These are phyloP conservation scores for Picochlorum sp. DNA, from an alignment of 139 green algal genomes.

Conservation along the genomic window DNA sequence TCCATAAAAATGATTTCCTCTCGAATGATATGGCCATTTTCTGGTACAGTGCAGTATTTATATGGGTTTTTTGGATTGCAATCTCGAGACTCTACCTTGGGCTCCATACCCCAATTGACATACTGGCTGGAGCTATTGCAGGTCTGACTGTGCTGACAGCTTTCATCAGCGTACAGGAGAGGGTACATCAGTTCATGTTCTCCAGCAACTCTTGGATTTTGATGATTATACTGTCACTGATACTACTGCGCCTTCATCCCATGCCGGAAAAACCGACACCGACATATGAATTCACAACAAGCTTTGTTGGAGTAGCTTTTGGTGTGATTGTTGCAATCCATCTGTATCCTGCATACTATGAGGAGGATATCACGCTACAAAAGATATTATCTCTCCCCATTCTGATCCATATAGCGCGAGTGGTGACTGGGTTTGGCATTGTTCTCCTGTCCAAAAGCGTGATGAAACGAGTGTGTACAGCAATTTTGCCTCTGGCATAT, in stretches of 20 bases:
- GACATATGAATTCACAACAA: conserved; percentile 30
- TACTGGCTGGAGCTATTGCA: conserved; percentile 27
- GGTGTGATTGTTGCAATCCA: conserved; percentile 13
- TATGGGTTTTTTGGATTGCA: conserved; percentile 39
- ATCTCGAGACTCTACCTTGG: conserved; percentile 38
- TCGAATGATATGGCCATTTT: conserved; percentile 2
- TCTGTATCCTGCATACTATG: not conserved
- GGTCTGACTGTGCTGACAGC: conserved; percentile 27
- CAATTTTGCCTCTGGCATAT: conserved; percentile 27
- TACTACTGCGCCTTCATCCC: conserved; percentile 40
- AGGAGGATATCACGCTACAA: not conserved
- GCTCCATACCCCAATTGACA: conserved; percentile 45
- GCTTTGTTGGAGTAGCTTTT: conserved; percentile 28
- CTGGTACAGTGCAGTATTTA: conserved; percentile 19
- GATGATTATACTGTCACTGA: conserved; percentile 16
- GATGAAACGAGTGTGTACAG: conserved; percentile 3
- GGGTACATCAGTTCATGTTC: not conserved
- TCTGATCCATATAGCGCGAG: too few species aligned
- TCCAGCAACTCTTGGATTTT: not conserved
- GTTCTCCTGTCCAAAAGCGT: conserved; percentile 19
- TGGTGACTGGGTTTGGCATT: too few species aligned
- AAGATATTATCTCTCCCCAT: too few species aligned
- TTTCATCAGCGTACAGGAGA: conserved; percentile 28
- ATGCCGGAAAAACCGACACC: conserved; percentile 32
- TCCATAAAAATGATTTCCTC: conserved; percentile 25